phyloP scores from a whole-genome alignment of 1,284 basidiomycete species.

The Paramarasmius palmivorus region DNA sequence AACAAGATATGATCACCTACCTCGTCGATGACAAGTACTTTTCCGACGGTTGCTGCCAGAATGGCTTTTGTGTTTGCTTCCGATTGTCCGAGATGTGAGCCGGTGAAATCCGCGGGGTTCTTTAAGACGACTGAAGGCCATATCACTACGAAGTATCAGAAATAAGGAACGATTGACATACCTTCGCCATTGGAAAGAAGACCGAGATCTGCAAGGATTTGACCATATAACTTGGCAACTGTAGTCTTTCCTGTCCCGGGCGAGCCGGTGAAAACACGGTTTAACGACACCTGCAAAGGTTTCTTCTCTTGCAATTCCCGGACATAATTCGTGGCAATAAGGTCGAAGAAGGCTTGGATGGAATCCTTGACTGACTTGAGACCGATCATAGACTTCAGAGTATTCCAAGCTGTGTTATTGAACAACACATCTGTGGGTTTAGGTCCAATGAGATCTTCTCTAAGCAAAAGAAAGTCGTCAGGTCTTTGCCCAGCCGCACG shows the following conservation, averaged over 20 bases:
- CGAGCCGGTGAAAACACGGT: conserved; percentile 61
- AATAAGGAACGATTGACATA: conserved; percentile 23
- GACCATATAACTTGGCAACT: conserved; percentile 64
- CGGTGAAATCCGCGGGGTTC: conserved; percentile 67
- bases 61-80: conserved; percentile 66
- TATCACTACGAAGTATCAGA: conserved; percentile 5
- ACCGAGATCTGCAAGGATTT: conserved; percentile 57
- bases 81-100: conserved; percentile 52
- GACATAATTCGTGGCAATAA: conserved; percentile 53
- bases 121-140: conserved; percentile 53
- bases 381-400: conserved; percentile 55
- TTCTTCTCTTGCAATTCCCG: conserved; percentile 57
- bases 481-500: conserved; percentile 37
- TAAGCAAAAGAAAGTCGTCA: conserved; percentile 49
- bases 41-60: conserved; percentile 54
- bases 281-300: conserved; percentile 55
- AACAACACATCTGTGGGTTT: conserved; percentile 51
- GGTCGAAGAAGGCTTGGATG: conserved; percentile 45
- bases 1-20: conserved; percentile 30
- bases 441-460: conserved; percentile 63
- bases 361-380: conserved; percentile 57
- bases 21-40: conserved; percentile 70
- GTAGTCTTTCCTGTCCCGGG: conserved; percentile 73
- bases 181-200: conserved; percentile 69
- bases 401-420: conserved; percentile 48